Percentiles rank a stretch among this genome's conserved stretches.
phyloP scores from a whole-genome alignment of 2,329 filamentous ascomycete species.

The Pseudocercospora crystallina region DNA sequence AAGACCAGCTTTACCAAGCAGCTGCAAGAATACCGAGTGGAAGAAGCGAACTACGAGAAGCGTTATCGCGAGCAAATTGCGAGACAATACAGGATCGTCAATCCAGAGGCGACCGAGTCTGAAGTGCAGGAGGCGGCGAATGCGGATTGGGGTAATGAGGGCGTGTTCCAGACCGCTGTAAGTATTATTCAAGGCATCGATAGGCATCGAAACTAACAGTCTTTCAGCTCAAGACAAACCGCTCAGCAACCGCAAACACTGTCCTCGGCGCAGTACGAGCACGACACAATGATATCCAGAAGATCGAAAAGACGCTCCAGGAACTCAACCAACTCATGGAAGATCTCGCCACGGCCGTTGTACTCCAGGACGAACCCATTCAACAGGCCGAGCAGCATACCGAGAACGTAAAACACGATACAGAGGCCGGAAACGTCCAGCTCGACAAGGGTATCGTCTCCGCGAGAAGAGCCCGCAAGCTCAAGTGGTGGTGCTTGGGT shows the following conservation, averaged over 20 bases:
- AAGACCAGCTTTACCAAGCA: conserved; percentile 72
- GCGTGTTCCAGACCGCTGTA: conserved; percentile 80
- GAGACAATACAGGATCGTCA: conserved; percentile 72
- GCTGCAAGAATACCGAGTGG: conserved; percentile 67
- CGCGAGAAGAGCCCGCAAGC: conserved; percentile 66
- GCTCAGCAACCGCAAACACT: conserved; percentile 68
- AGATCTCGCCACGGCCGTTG: conserved; percentile 71
- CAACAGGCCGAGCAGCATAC: conserved; percentile 64
- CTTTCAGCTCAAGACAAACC: conserved; percentile 69
- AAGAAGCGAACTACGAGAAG: conserved; percentile 69
- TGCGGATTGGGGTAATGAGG: conserved; percentile 73
- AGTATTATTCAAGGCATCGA: conserved; percentile 35
- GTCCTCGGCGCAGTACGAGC: conserved; percentile 77
- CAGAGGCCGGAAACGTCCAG: conserved; percentile 68
- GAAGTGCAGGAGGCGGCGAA: conserved; percentile 70
- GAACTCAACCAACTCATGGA: conserved; percentile 71
- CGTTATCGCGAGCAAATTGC: conserved; percentile 76
- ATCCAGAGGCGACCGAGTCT: conserved; percentile 69
- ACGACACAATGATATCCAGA: conserved; percentile 78
- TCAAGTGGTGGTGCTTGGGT: conserved; percentile 78
- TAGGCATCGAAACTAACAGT: conserved; percentile 6
- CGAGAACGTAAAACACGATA: conserved; percentile 63
- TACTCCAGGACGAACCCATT: conserved; percentile 68
- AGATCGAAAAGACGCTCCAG: conserved; percentile 72
- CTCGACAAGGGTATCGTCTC: conserved; percentile 67